A percentile compares a stretch with the other conserved stretches of the same genome.
These are phyloP conservation scores for Penicillium riverlandense DNA, from an alignment of 495 filamentous ascomycete genomes.

Conservation along the genomic window DNA sequence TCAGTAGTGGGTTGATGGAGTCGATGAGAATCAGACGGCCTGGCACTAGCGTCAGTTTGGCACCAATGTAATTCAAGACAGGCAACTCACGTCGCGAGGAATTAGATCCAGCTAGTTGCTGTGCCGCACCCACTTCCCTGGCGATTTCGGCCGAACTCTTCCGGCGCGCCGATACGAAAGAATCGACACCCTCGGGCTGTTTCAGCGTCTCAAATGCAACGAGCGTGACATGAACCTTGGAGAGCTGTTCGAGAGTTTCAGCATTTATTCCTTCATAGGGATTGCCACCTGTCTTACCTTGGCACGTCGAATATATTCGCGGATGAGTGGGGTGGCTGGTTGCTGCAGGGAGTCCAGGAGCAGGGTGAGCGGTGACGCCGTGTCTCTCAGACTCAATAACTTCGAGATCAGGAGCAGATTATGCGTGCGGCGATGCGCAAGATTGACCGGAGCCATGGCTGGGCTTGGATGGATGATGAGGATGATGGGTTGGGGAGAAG, in stretches of 20 bases:
- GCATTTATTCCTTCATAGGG: slow-evolving; percentile 29
- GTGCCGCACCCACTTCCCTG: slow-evolving; percentile 35
- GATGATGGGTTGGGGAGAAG: slow-evolving; percentile 4
- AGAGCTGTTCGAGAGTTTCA: slow-evolving; percentile 25
- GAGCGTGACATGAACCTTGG: slow-evolving; percentile 59
- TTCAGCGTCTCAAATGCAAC: slow-evolving; percentile 70
- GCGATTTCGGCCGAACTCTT: slow-evolving; percentile 55
- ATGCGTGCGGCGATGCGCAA: slow-evolving; percentile 72
- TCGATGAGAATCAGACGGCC: slow-evolving; percentile 41
- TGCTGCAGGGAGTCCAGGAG: slow-evolving; percentile 83
- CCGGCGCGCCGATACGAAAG: slow-evolving; percentile 56
- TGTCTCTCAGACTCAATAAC: slow-evolving; percentile 68
- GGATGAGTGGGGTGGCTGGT: slow-evolving; percentile 59
- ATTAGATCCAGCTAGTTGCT: slow-evolving; percentile 18
- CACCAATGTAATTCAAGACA: background rate
- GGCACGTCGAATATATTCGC: slow-evolving; percentile 68
- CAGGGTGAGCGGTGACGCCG: slow-evolving; percentile 77
- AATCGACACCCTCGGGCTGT: slow-evolving; percentile 46
- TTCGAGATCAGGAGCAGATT: slow-evolving; percentile 83
- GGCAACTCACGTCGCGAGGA: slow-evolving; percentile 25
- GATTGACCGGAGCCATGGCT: slow-evolving; percentile 29
- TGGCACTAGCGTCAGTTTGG: slow-evolving; percentile 5
- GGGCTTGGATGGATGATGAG: background rate
- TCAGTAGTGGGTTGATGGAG: slow-evolving; percentile 34
- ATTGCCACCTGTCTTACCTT: slow-evolving; percentile 47